A percentile compares a stretch with the other conserved stretches of the same genome.
Evolutionary conservation across 2,329 filamentous ascomycete species (phyloP).

Genomic region (Aspergillus quadricinctus): DNA sequence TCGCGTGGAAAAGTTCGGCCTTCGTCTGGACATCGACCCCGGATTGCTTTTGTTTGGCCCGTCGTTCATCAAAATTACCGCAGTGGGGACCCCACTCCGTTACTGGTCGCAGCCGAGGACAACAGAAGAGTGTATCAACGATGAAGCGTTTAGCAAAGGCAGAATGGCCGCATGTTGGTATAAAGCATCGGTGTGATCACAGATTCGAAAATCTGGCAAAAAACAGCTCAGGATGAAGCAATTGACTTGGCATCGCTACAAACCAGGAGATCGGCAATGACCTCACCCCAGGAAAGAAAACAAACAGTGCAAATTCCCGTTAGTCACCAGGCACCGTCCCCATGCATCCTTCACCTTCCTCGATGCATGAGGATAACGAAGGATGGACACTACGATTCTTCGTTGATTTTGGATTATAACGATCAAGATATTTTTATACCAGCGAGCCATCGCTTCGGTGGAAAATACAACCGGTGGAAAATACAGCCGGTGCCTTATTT

Average conservation of each 20-base stretch:
- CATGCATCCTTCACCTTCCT: background rate
- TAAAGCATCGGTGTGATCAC: background rate
- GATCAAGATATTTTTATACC: background rate
- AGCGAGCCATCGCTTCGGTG: background rate
- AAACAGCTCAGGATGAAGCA: background rate
- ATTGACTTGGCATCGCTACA: conserved; percentile 9
- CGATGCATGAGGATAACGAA: background rate
- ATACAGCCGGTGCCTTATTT: background rate
- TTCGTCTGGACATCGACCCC: conserved; percentile 29
- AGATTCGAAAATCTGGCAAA: background rate
- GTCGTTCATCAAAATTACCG: conserved; percentile 20
- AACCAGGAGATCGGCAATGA: conserved; percentile 12
- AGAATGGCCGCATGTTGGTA: background rate
- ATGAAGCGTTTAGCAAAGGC: background rate
- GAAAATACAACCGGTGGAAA: background rate
- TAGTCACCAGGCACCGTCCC: conserved; percentile 1
- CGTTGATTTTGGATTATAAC: background rate
- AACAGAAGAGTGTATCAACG: background rate
- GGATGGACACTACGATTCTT: background rate
- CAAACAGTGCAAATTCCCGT: conserved; percentile 31
- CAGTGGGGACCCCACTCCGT: conserved; percentile 1
- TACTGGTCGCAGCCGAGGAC: background rate
- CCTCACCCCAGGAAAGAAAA: conserved; percentile 15
- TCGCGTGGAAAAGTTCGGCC: conserved; percentile 38
- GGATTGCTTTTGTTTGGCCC: conserved; percentile 16